Conservation (phyloP, 2,329 filamentous ascomycete species). For the Didymella keratinophila region DNA sequence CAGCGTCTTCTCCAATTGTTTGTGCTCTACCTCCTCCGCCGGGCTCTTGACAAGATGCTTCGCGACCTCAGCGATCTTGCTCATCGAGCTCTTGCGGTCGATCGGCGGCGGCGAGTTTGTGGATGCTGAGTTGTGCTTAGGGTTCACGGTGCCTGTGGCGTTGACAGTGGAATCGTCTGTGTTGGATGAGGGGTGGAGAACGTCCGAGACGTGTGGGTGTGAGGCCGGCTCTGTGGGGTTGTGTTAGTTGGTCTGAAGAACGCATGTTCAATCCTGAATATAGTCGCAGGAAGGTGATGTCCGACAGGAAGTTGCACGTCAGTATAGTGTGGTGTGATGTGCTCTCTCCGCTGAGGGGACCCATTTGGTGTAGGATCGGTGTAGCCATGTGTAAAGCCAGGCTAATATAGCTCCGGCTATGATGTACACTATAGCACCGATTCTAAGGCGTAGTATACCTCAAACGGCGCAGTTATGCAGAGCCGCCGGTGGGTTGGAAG, state of each 20-base stretch:
- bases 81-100: constrained; percentile 10
- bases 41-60: constrained; percentile 18
- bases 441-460: neutral
- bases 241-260: constrained; percentile 1
- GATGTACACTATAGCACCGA: neutral
- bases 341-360: neutral
- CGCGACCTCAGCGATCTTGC: constrained; percentile 14
- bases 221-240: constrained; percentile 4
- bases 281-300: neutral
- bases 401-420: constrained; percentile 8
- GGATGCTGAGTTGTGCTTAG: neutral
- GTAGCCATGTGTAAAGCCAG: constrained; percentile 3
- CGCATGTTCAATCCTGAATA: neutral
- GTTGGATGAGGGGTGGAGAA: constrained; percentile 4
- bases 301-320: neutral
- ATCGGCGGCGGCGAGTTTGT: neutral
- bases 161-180: constrained; percentile 1
- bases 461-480: neutral
- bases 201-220: constrained; percentile 1
- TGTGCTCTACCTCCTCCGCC: constrained; percentile 16
- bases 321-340: neutral
- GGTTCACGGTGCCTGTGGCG: neutral
- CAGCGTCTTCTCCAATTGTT: constrained; percentile 15
- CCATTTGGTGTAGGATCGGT: neutral
- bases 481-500: neutral